A percentile compares a stretch with the other conserved stretches of the same genome.
Conservation (phyloP, 306 rosid species). For the Lablab purpureus region DNA sequence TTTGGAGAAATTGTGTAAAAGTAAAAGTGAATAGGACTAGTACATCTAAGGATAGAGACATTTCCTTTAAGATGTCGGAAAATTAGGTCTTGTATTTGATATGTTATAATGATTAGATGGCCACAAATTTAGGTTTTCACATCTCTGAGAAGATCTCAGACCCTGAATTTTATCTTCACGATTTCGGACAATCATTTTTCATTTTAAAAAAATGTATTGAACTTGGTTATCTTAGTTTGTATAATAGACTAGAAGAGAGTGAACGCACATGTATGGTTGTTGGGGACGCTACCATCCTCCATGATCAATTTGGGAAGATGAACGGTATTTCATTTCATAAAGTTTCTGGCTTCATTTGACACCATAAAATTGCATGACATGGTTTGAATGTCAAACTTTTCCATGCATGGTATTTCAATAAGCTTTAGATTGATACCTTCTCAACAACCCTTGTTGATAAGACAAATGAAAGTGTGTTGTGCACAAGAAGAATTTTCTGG, state of each 20-base stretch:
- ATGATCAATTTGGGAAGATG: background rate
- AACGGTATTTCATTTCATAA: background rate
- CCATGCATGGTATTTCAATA: background rate
- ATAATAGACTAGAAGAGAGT: background rate
- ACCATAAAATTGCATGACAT: background rate
- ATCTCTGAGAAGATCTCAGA: background rate
- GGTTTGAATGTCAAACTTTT: slow-evolving; percentile 21
- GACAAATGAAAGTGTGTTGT: background rate
- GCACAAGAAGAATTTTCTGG: background rate
- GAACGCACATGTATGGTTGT: background rate
- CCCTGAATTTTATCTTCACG: background rate
- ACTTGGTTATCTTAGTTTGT: background rate
- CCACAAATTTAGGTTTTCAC: background rate
- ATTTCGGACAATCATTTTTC: too few relatives aligned
- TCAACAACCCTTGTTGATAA: background rate
- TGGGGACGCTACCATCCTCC: background rate
- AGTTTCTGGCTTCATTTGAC: background rate
- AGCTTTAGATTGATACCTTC: background rate
- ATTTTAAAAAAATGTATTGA: too few relatives aligned
- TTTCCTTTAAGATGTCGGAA: background rate
- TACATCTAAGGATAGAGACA: background rate
- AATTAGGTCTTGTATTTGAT: background rate
- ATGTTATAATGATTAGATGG: background rate
- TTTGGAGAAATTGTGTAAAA: background rate
- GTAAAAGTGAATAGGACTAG: background rate